Base-by-base conservation (phyloP, 1,139 yeast genomes). In the Kurtzmaniella quercitrusa region DNA sequence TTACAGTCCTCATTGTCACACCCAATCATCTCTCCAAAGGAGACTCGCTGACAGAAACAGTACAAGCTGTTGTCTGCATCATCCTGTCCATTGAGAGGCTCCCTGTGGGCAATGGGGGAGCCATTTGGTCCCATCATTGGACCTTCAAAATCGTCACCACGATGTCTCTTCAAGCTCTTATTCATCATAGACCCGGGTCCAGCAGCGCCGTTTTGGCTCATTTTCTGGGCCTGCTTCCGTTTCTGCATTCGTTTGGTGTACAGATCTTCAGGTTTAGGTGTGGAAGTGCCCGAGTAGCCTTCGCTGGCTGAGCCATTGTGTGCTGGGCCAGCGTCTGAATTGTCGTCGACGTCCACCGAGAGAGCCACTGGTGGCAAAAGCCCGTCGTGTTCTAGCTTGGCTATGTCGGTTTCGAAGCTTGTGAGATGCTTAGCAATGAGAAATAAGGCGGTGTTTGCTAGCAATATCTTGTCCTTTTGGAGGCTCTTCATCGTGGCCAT, bases 21-120 rank as follows among this genome's bases (percentile, higher is more conserved):
- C 0, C 95, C 96, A 62, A 89, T 82, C 96, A 89, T 89, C 52
- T 87, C 88, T 11, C 96, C 96, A 65, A 83, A 86, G 1, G 95
- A 85, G 0, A 85, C 90, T 50, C 88, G 79, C 54, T 85, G 88
- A 60, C 96, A 89, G 63, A 84, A 79, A 62, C 96, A 89, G 61
- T 88, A 89, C 43, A 81, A 63, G 46, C 76, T 79, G 48, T 72
- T 78, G 62, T 70, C 78, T 23, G 85, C 87, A 51, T 82, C 90
- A 42, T 82, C 91, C 36, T n/a, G 46, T 34, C 37, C 38, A 31
- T 31, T 31, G 16, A 29, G 18, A 8, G 40, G 40, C 15, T 29
- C 40, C 9, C 41, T 41, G 17, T 39, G 38, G 10, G 47, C 34
- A 29, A 34, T 41, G 7, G 38, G 25, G 8, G 38, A 36, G 27